Base-by-base conservation (phyloP, 345 rosid genomes). In the Fremontodendron californicum region DNA sequence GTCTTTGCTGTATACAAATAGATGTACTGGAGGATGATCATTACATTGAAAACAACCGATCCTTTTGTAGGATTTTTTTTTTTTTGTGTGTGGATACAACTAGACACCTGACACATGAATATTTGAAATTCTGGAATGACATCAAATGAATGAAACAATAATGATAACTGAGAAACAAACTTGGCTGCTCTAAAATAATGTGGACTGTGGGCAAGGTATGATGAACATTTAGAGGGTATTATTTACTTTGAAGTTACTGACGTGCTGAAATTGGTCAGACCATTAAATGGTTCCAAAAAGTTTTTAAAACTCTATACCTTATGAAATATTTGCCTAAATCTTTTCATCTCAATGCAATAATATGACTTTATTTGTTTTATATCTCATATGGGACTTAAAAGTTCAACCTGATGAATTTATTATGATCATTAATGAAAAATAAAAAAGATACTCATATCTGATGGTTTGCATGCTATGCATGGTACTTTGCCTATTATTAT, bases 101-200 rank as follows among this genome's bases (percentile, higher is more conserved):
- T n/a, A n/a, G n/a, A 64, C 27, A 39, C 46, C 27, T 37, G 25
- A 18, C 45, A n/a, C 10, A 21, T 19, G 16, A 39, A 39, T 39
- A 64, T 64, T 21, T 66, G 71, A n/a, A 40, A 40, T 66, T 39
- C 31, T 66, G 71, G 71, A 66, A 66, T 11, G 19, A 66, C 31
- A n/a, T 66, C 48, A 9, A 66, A 19, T 21, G 11, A 65, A 21
- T 65, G 18, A 39, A 9, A n/a, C n/a, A 23, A 40, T n/a, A 66
- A 6, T 21, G 71, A 39, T 66, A n/a, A n/a, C 31, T 21, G 49
- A 66, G 49, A 40, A 18, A 18, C 40, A 40, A 40, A 39, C 71
- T 66, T 39, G 19, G 48, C 9, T 18, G n/a, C 12, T 66, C 51
- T 40, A 42, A 40, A 66, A 42, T 66, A 21, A 42, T 2, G 43